Conservation (phyloP, 768 basidiomycete species). For the Filobasidium wieringae region DNA sequence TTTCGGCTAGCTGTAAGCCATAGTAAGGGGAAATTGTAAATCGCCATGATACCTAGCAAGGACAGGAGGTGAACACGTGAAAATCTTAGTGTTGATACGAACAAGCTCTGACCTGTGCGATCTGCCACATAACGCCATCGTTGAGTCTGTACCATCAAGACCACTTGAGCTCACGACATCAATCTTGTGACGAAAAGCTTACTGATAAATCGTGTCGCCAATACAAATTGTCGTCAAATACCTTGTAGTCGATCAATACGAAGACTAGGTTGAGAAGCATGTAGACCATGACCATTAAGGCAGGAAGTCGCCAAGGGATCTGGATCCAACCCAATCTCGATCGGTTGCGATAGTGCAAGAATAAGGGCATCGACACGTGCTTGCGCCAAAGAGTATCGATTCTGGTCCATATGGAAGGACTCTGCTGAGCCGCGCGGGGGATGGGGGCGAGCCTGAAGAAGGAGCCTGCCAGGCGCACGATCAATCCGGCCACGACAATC, state of each 20-base stretch:
- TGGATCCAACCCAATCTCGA: neutral
- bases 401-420: neutral
- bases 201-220: neutral
- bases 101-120: neutral
- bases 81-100: too few species aligned
- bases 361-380: neutral
- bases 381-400: neutral
- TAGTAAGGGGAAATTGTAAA: constrained; percentile 23
- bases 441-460: neutral
- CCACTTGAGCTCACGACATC: neutral
- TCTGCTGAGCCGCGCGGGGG: neutral
- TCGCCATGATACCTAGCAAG: constrained; percentile 17
- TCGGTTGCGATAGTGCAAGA: neutral
- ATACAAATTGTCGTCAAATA: constrained; percentile 20
- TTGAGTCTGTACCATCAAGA: neutral
- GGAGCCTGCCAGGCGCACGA: neutral
- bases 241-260: constrained; percentile 9
- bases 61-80: too few species aligned
- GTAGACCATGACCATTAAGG: neutral
- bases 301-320: neutral
- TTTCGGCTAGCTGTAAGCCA: constrained; percentile 22
- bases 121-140: neutral
- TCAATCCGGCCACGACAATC: neutral
- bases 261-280: constrained; percentile 14
- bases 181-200: neutral